phyloP scores from a whole-genome alignment of 2,329 filamentous ascomycete species.

The Colletotrichum cordylinicola region DNA sequence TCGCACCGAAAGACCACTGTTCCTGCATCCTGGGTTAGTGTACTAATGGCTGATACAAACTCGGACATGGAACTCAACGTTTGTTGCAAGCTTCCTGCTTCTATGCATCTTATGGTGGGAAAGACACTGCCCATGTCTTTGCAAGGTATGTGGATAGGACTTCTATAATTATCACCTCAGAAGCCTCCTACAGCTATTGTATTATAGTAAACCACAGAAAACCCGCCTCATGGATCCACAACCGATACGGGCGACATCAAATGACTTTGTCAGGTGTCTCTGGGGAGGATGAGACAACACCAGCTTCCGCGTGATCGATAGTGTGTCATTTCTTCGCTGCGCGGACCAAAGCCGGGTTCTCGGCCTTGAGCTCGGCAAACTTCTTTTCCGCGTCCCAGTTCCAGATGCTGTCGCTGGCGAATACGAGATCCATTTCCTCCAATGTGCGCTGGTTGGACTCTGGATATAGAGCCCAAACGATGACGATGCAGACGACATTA shows the following conservation, averaged over 20 bases:
- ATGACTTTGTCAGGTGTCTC: not conserved
- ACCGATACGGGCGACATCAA: not conserved
- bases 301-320: constrained; percentile 27
- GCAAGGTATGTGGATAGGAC: not conserved
- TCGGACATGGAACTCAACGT: not conserved
- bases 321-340: constrained; percentile 3
- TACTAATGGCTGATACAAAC: not conserved
- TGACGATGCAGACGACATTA: constrained; percentile 69
- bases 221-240: not conserved
- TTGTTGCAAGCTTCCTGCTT: not conserved
- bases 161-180: not conserved
- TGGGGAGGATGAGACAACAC: not conserved
- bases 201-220: not conserved
- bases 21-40: not conserved
- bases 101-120: not conserved
- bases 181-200: not conserved
- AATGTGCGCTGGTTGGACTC: constrained; percentile 77
- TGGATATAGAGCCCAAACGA: constrained; percentile 77
- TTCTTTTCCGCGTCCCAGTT: constrained; percentile 74
- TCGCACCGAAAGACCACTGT: not conserved
- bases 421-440: constrained; percentile 78
- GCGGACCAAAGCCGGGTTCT: constrained; percentile 49
- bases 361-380: constrained; percentile 66
- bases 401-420: constrained; percentile 71
- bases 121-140: not conserved